phyloP scores from a whole-genome alignment of 352 stramenopile species.

The Pythium diclinum region DNA sequence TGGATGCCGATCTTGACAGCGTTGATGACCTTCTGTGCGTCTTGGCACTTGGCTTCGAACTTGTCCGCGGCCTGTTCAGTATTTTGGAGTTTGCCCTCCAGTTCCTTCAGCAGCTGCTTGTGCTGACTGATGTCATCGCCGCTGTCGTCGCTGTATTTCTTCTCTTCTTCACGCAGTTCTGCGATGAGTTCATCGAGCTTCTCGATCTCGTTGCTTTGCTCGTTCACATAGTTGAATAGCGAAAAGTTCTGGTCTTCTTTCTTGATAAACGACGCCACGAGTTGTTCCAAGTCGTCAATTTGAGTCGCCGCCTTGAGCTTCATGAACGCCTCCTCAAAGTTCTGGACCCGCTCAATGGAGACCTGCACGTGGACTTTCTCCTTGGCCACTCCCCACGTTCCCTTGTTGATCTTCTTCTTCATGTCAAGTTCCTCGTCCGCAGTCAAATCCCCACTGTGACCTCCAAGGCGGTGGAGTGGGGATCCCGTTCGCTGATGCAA shows the following conservation, averaged over 20 bases:
- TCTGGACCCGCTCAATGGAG: constrained; percentile 88
- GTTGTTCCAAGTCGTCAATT: constrained; percentile 90
- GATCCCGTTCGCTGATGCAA: constrained; percentile 31
- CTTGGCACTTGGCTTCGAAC: constrained; percentile 89
- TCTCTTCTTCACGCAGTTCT: constrained; percentile 76
- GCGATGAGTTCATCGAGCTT: constrained; percentile 86
- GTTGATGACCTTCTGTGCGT: constrained; percentile 87
- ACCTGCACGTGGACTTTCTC: constrained; percentile 89
- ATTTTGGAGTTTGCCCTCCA: constrained; percentile 75
- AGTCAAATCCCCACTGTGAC: constrained; percentile 39
- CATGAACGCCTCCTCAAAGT: constrained; percentile 95
- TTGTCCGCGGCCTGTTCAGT: constrained; percentile 86
- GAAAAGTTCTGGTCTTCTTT: constrained; percentile 97
- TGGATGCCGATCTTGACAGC: constrained; percentile 86
- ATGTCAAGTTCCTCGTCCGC: constrained; percentile 65
- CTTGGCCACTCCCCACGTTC: constrained; percentile 77
- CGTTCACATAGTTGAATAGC: constrained; percentile 95
- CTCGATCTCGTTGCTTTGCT: constrained; percentile 93
- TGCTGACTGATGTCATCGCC: constrained; percentile 87
- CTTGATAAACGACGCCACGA: constrained; percentile 93
- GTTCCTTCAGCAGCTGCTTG: constrained; percentile 86
- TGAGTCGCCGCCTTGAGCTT: constrained; percentile 93
- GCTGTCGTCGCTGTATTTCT: constrained; percentile 78
- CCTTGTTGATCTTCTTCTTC: constrained; percentile 72
- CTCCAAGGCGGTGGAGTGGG: constrained; percentile 15